phyloP scores from a whole-genome alignment of 306 rosid genomes.

The Rosa rugosa region DNA sequence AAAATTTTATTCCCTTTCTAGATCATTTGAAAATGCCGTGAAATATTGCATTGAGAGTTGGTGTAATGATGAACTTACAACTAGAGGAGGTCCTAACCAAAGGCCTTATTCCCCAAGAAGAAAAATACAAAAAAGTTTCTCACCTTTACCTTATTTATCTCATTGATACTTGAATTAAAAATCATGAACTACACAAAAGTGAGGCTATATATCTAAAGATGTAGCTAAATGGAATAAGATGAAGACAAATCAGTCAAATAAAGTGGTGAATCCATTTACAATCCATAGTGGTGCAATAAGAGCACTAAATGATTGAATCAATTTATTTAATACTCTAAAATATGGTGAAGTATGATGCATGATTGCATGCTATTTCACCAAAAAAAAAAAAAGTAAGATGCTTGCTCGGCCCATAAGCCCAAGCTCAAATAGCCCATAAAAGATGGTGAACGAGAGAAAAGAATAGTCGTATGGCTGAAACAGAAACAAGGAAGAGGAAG shows the following conservation, averaged over 20 bases:
- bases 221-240: background rate
- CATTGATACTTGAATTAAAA: background rate
- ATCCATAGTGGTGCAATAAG: background rate
- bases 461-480: constrained; percentile 32
- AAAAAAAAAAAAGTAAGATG: too few species aligned
- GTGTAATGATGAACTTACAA: background rate
- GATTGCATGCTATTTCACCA: too few species aligned
- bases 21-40: background rate
- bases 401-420: background rate
- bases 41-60: background rate
- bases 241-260: background rate
- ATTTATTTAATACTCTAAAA: background rate
- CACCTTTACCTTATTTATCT: background rate
- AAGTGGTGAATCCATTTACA: background rate
- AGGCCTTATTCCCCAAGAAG: background rate
- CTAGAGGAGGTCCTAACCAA: background rate
- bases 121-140: background rate
- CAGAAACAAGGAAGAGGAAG: constrained; percentile 47
- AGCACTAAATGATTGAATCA: background rate
- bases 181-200: background rate
- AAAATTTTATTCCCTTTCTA: background rate
- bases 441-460: background rate
- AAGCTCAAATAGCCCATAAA: background rate
- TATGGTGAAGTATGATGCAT: background rate
- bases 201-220: background rate